Evolutionary conservation across 2,329 filamentous ascomycete genomes (phyloP), one percentile per base, ranked within the genome.

Genomic region (Fusarium humuli): DNA sequence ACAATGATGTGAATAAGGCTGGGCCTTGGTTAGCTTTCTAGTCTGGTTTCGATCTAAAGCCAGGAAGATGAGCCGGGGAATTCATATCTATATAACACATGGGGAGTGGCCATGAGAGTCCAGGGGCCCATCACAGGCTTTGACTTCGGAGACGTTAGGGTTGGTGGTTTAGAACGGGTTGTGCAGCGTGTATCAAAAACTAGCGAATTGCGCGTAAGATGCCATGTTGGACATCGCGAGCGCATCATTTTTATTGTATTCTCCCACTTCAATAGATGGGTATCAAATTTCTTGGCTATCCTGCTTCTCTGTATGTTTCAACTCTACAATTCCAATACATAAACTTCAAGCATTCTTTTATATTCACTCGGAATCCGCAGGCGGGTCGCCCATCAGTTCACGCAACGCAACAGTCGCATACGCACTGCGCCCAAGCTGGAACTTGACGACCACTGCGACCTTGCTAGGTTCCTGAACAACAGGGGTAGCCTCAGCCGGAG

Each of bases 381-480:
- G 76, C 18, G 77, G 71, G 25, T 82, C 79, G n/a, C 82, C 82
- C 84, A 93, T 94, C 67, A 97, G 80, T 80, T 97, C 93, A 56
- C 93, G 83, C 70, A 97, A 78, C 14, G 92, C 92, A 84, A 97
- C 93, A 1, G 93, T 97, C 0, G 93, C 93, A 81, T 97, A 97
- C 76, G 93, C 91, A 76, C 92, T 94, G 50, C 90, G 89, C 2
- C 89, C 91, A 29, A 97, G 84, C 77, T 93, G 90, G 80, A 97
- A 87, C 77, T 90, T 93, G 72, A 96, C 78, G 1, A 94, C 85
- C 1, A 90, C 92, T 20, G 93, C 82, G 75, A 91, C 91, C 58
- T 81, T 81, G 67, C 70, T 73, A 27, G 78, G 75, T 44, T 71
- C 63, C 18, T 45, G 52, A 20, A 32, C 27, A 30, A 49, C 34